Evolutionary conservation across 2,329 filamentous ascomycete species (phyloP), one percentile per base, ranked within the genome.

Genomic region (Phialocephala sp.): DNA sequence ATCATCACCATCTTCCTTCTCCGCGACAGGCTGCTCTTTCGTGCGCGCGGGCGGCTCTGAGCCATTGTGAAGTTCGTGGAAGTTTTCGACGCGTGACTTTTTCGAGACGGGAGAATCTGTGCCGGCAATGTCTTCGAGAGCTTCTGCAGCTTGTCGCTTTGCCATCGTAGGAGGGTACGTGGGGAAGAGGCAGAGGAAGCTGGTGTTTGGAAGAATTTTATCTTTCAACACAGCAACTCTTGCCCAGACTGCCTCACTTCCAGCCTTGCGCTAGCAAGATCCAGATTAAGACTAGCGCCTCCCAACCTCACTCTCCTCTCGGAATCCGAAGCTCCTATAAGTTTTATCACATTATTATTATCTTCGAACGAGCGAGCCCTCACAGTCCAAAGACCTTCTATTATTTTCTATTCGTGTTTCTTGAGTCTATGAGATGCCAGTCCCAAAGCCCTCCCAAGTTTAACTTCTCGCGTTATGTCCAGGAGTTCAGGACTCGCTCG

Each of bases 91-190:
- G 67, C 86, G 81, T 41, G 84, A 87, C 70, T 80, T 84, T 76
- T 89, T 90, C 24, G 85, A 85, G 37, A 82, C 84, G 3, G 87
- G 87, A 37, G 87, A 88, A 58, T 80, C 84, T 64, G 83, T 76
- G 63, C 80, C 85, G 43, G 78, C 77, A 54, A 86, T 76, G 67
- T 88, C 85, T 43, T 88, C 87, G 45, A 89, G 80, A 50, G 85
- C 80, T 76, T 89, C 86, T 36, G 84, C 83, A 63, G 87, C 87
- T 64, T 84, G 83, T 67, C 87, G 83, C 79, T 90, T 89, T 61
- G 80, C 78, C 82, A 81, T 81, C 20, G 39, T 65, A 50, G 24
- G 24, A 18, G 57, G 11, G 20, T 22, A 14, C n/a, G 52, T 9
- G 32, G 50, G 14, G 22, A 18, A 14, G 12, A 5, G 27, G 39